Evolutionary conservation across 2,329 filamentous ascomycete genomes (phyloP), one percentile per base, ranked within the genome.

Genomic region (Fusarium guadeloupense): DNA sequence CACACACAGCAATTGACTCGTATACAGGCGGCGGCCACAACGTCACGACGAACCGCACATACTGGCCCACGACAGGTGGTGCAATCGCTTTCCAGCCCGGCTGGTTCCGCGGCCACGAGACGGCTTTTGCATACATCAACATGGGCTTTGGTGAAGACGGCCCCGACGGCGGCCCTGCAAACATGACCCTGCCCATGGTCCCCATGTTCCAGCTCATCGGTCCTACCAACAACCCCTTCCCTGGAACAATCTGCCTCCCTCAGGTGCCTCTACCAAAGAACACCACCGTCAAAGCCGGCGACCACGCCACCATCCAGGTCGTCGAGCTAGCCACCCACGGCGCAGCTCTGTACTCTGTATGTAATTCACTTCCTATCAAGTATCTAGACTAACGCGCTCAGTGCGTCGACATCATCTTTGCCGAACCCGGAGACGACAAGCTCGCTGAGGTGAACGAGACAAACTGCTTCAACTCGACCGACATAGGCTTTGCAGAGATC

Each of bases 371-470:
- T 6, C 3, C 17, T 10, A 10, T 2, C 4, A 7, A 17, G 3
- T 6, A 23, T 21, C 14, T 2, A 21, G 13, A 40, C 66, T 64
- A 53, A 67, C 48, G 21, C 10, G 7, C 13, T 6, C 25, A 97
- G 92, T 98, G 95, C 73, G 93, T 96, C 67, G 94, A 98, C 72
- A 96, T 98, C 70, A 94, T 90, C 40, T 96, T 98, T 69, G 91
- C 89, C 41, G 90, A 93, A 2, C 90, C 91, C 20, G 79, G 86
- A 69, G 89, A 96, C 72, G 62, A 76, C 33, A 78, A 77, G 39
- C 87, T 96, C 43, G 80, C 80, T 51, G 81, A 89, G 66, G 91
- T 97, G 65, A 96, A 90, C 72, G 80, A 83, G 55, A 83, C 86
- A 13, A 97, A 97, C 78, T 98, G 94, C 82, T 93, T 89, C 82